Percentiles rank a stretch among this genome's conserved stretches.
phyloP scores from a whole-genome alignment of 768 basidiomycete species.

The Russula ochroleuca region DNA sequence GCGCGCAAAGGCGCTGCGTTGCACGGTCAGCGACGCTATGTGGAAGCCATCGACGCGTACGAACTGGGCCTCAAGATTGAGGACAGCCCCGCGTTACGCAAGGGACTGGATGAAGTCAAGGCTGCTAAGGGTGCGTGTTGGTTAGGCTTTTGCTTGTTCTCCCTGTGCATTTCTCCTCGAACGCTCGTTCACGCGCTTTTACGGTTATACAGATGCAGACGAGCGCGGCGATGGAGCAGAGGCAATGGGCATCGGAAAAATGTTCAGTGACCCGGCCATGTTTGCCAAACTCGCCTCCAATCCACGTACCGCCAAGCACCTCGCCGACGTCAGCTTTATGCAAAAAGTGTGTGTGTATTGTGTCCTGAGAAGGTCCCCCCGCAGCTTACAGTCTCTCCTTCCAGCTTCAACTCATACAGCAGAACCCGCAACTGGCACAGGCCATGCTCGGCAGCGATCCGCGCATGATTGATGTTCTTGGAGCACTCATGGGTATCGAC shows the following conservation, averaged over 20 bases:
- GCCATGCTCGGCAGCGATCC: conserved; percentile 65
- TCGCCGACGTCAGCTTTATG: conserved; percentile 79
- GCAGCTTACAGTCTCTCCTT: neutral
- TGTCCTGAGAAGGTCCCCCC: neutral
- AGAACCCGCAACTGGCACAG: conserved; percentile 61
- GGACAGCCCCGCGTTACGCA: conserved; percentile 74
- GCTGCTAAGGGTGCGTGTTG: conserved; percentile 66
- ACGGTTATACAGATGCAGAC: conserved; percentile 35
- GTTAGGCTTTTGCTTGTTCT: neutral
- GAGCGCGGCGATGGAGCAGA: conserved; percentile 41
- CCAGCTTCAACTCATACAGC: conserved; percentile 63
- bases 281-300: conserved; percentile 80
- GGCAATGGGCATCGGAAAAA: conserved; percentile 59
- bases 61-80: conserved; percentile 78
- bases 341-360: conserved; percentile 48
- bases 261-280: conserved; percentile 83
- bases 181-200: neutral
- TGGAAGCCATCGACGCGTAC: conserved; percentile 81
- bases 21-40: conserved; percentile 74
- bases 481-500: conserved; percentile 90
- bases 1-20: conserved; percentile 90
- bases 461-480: conserved; percentile 90
- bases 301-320: conserved; percentile 78
- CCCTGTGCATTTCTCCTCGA: neutral
- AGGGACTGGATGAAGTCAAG: conserved; percentile 85